phyloP scores from a whole-genome alignment of 768 basidiomycete genomes.

The Nidularia pulvinata region DNA sequence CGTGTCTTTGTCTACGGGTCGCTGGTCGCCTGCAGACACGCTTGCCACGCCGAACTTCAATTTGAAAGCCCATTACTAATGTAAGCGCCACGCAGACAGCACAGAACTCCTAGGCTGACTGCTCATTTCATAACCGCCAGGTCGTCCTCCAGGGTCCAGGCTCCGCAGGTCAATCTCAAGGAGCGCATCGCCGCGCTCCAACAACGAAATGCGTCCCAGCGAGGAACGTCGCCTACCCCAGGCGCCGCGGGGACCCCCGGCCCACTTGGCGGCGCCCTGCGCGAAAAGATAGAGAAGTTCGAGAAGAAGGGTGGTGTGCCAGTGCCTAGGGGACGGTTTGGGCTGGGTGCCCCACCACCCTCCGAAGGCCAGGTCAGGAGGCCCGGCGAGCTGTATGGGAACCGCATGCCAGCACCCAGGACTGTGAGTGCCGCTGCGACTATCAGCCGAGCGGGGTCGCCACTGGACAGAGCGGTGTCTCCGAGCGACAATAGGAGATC shows the following conservation, averaged over 20 bases:
- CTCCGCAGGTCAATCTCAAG: background rate
- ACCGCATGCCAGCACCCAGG: slow-evolving; percentile 52
- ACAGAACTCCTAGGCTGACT: too few species aligned
- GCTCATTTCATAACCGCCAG: too few species aligned
- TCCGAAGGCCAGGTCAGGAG: slow-evolving; percentile 45
- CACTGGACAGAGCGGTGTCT: too few species aligned
- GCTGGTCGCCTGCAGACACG: too few species aligned
- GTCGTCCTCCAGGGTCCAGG: too few species aligned
- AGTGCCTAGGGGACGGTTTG: slow-evolving; percentile 75
- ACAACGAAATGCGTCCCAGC: slow-evolving; percentile 44
- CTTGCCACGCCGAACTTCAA: too few species aligned
- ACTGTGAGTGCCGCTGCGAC: background rate
- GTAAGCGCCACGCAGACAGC: too few species aligned
- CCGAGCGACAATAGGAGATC: too few species aligned
- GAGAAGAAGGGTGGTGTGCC: slow-evolving; percentile 79
- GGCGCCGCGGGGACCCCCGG: slow-evolving; percentile 18
- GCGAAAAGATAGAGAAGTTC: slow-evolving; percentile 80
- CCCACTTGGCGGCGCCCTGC: slow-evolving; percentile 25
- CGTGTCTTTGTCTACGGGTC: too few species aligned
- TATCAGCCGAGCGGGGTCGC: background rate
- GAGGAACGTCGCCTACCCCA: slow-evolving; percentile 23
- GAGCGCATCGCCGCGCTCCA: slow-evolving; percentile 85
- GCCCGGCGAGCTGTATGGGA: slow-evolving; percentile 69
- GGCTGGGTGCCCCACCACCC: slow-evolving; percentile 61
- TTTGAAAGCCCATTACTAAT: too few species aligned